Conservation (phyloP, 177 flowering plant genomes). For the Vitis hybrid region DNA sequence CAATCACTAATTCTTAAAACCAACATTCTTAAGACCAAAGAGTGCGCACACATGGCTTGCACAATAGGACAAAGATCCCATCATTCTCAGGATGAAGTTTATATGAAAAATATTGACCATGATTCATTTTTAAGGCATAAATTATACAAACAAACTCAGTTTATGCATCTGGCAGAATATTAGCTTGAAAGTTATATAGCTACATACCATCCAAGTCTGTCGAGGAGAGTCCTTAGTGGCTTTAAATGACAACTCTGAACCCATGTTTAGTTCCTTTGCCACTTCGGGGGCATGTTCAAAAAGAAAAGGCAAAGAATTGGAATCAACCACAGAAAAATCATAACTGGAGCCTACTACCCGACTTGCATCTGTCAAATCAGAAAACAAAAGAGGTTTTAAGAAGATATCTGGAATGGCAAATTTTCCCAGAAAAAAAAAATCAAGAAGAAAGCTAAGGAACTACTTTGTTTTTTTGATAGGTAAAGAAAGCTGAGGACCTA, state of each 20-base stretch:
- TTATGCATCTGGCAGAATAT: not conserved
- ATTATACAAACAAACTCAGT: too few species aligned
- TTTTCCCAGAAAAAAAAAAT: not conserved
- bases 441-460: not conserved
- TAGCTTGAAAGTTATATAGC: not conserved
- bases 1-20: too few species aligned
- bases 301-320: conserved; percentile 76
- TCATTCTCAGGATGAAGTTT: too few species aligned
- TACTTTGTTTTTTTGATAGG: too few species aligned
- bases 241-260: conserved; percentile 44
- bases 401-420: not conserved
- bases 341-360: conserved; percentile 60
- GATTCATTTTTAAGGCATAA: too few species aligned
- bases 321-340: conserved; percentile 80
- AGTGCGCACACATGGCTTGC: too few species aligned
- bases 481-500: too few species aligned
- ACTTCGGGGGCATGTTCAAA: conserved; percentile 82
- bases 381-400: conserved; percentile 11
- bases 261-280: conserved; percentile 55
- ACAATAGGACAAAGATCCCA: too few species aligned
- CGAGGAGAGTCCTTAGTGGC: conserved; percentile 33
- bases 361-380: conserved; percentile 46
- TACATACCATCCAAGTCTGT: conserved; percentile 68
- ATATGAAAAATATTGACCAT: too few species aligned
- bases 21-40: too few species aligned